Base-by-base conservation (phyloP, 108 stramenopile species). In the Nannochloropsis oceanica region DNA sequence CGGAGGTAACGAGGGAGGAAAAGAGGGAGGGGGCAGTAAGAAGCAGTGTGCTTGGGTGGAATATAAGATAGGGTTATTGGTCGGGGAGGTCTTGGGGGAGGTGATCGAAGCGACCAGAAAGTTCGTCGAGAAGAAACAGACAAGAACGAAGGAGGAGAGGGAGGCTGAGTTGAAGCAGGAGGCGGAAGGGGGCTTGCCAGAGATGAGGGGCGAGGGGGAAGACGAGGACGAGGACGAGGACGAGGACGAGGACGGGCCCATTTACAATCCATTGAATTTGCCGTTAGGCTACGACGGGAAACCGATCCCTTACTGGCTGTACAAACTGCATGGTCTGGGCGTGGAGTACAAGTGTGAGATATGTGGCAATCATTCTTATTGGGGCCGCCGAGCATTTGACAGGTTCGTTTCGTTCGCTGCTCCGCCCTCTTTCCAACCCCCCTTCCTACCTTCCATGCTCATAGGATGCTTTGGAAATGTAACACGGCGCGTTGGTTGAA, bases 301-400 rank as follows among this genome's bases (percentile, higher is more conserved):
- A 84, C 99, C 99, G 13, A 99, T 99, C 80, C 96, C 99, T 2
- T 96, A 95, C 84, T 99, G 99, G 99, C 92, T 99, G 42, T 99
- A 97, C 93, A 98, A 98, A 89, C 92, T 99, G 26, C 99, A 99
- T 90, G 97, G 97, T 1, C 93, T 99, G n/a, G 96, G 97, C 85
- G 94, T 96, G 83, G 96, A 95, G 90, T 98, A 95, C 88, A 91
- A 91, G 34, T 99, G 99, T 84, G 99, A 99, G 89, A 97, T 99
- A 42, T 99, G 99, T 92, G 99, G 99, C 25, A 95, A 96, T 83
- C 93, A 95, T 90, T 92, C 93, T 26, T 98, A 98, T 91, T 93
- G 96, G 79, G 99, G 99, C 18, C 89, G 96, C 83, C 59, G 59
- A 10, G 59, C 59, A 10, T 73, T 73, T 9, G 59, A 73, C 59